Evolutionary conservation across 768 basidiomycete species (phyloP).

Genomic region (Polyporus arcularius): DNA sequence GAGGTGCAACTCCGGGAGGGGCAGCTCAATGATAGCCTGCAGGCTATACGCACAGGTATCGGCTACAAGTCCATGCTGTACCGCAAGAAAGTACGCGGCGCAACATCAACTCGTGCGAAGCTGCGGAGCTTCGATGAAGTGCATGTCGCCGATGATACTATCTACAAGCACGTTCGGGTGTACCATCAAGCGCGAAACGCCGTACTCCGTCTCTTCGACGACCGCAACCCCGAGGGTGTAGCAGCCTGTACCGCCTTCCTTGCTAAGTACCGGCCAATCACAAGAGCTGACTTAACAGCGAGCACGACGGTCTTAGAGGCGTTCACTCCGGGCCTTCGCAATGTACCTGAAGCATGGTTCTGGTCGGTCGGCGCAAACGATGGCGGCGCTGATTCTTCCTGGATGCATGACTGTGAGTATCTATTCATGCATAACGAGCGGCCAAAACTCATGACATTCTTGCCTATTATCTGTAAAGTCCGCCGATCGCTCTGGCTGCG

Average conservation of each 20-base stretch:
- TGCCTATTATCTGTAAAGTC: too few species aligned
- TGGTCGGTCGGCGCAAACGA: neutral
- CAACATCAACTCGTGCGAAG: neutral
- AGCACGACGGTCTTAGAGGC: neutral
- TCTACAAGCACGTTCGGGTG: neutral
- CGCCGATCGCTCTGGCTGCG: too few species aligned
- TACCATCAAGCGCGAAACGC: neutral
- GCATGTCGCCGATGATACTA: neutral
- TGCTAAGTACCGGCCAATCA: neutral
- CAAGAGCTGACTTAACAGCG: neutral
- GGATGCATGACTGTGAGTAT: neutral
- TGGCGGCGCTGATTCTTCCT: rapidly evolving
- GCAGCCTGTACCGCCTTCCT: too few species aligned
- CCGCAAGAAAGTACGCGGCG: neutral
- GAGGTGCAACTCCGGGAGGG: neutral
- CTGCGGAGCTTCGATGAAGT: neutral
- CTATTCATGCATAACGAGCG: too few species aligned
- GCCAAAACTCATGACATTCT: too few species aligned
- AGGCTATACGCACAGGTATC: neutral
- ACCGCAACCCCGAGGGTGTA: neutral
- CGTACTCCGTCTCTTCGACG: neutral
- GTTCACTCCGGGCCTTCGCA: neutral
- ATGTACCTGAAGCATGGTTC: neutral
- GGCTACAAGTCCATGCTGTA: neutral
- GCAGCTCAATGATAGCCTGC: neutral